Evolutionary conservation across 2,329 filamentous ascomycete genomes (phyloP).

Genomic region (Xylariaceae sp.): DNA sequence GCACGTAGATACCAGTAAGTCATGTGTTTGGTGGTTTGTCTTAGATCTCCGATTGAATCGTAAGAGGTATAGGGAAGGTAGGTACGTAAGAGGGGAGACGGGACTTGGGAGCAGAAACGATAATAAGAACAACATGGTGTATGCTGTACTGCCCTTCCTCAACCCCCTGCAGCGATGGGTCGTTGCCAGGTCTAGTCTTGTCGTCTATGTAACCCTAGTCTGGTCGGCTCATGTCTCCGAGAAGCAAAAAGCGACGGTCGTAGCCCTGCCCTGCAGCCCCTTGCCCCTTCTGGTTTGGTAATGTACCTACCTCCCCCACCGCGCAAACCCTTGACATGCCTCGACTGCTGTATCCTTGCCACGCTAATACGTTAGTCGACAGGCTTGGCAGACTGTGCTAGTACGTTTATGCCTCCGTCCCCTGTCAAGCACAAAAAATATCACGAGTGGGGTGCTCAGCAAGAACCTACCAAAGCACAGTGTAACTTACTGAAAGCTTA

Average conservation of each 20-base stretch:
- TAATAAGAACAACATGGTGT: slow-evolving; percentile 10
- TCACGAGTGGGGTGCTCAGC: too few relatives aligned
- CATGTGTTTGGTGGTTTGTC: slow-evolving; percentile 8
- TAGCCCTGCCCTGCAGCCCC: slow-evolving; percentile 6
- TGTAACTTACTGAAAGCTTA: too few relatives aligned
- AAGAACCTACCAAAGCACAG: too few relatives aligned
- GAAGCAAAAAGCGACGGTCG: slow-evolving; percentile 18
- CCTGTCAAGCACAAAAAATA: too few relatives aligned
- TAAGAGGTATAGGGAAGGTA: not conserved
- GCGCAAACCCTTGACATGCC: too few relatives aligned
- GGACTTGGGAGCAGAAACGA: slow-evolving; percentile 9
- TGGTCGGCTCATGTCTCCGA: slow-evolving; percentile 20
- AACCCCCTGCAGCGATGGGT: not conserved
- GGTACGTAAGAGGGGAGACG: slow-evolving; percentile 11
- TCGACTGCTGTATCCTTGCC: too few relatives aligned
- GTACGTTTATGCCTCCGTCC: too few relatives aligned
- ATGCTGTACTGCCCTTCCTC: slow-evolving; percentile 3
- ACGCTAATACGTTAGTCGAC: too few relatives aligned
- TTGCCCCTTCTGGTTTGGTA: not conserved
- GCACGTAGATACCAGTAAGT: slow-evolving; percentile 4
- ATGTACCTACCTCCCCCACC: not conserved
- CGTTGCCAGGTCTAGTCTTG: slow-evolving; percentile 11
- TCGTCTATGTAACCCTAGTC: not conserved
- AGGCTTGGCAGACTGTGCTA: too few relatives aligned
- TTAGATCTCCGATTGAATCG: slow-evolving; percentile 3